Evolutionary conservation across 225 moss, liverwort and hornwort genomes (phyloP).

Genomic region (Bryoerythrophyllum caledonicum): DNA sequence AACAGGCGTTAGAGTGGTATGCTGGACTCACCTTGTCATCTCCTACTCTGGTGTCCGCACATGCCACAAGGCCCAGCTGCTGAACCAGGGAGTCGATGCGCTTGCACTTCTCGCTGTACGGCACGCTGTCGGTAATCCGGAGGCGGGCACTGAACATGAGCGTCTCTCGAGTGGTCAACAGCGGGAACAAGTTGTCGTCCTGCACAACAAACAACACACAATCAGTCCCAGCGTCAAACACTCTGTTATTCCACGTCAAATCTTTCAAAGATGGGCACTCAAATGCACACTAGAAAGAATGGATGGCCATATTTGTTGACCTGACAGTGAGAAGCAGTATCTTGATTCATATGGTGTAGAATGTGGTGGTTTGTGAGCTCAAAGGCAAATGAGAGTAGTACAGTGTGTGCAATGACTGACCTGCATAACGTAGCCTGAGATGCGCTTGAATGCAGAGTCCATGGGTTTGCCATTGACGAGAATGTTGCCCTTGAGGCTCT

Average conservation of each 20-base stretch:
- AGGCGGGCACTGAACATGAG: conserved; percentile 67
- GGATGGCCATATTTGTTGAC: too few species aligned
- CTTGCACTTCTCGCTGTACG: conserved; percentile 38
- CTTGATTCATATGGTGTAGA: too few species aligned
- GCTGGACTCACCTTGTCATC: conserved; percentile 39
- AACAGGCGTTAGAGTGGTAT: too few species aligned
- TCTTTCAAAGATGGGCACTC: neutral
- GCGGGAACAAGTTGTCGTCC: conserved; percentile 62
- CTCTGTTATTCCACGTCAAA: neutral
- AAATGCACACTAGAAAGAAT: too few species aligned
- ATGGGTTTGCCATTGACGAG: conserved; percentile 30
- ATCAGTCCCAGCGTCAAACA: neutral
- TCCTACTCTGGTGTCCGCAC: conserved; percentile 57
- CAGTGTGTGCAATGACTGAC: neutral
- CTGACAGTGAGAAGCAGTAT: too few species aligned
- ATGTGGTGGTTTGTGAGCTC: neutral
- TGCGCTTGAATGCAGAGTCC: conserved; percentile 26
- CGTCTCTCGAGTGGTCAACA: conserved; percentile 65
- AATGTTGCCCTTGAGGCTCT: conserved; percentile 36
- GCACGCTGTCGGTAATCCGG: conserved; percentile 37
- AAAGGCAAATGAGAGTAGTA: neutral
- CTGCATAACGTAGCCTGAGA: conserved; percentile 40
- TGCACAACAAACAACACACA: conserved; percentile 18
- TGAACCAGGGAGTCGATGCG: conserved; percentile 55
- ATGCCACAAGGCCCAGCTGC: conserved; percentile 53